A percentile compares a stretch with the other conserved stretches of the same genome.
phyloP scores from a whole-genome alignment of 371 early-diverging fungal species.

The Dinochytrium kinnereticum region DNA sequence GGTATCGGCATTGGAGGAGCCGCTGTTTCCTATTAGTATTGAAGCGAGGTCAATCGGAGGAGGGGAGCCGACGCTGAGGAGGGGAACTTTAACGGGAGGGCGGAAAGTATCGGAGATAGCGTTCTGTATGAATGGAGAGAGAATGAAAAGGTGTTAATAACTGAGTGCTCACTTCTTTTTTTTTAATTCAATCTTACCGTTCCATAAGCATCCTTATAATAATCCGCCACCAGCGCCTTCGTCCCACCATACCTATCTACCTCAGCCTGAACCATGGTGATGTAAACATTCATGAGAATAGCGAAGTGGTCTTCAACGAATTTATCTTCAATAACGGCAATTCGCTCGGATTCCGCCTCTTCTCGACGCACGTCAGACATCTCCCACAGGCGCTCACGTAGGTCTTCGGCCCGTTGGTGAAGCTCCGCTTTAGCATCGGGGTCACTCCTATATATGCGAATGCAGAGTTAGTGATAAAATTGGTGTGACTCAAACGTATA shows the following conservation, averaged over 20 bases:
- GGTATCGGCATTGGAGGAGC: background rate
- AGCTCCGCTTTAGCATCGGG: conserved; percentile 61
- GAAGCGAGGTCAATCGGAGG: conserved; percentile 48
- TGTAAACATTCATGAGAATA: conserved; percentile 52
- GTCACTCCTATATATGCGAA: conserved; percentile 42
- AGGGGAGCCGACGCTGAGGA: conserved; percentile 28
- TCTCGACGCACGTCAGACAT: conserved; percentile 59
- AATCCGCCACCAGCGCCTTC: conserved; percentile 51
- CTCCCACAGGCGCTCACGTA: conserved; percentile 62
- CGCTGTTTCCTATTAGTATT: conserved; percentile 8
- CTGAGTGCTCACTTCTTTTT: background rate
- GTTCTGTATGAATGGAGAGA: background rate
- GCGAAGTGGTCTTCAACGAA: conserved; percentile 64
- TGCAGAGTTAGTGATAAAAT: background rate
- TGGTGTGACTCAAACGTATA: no score
- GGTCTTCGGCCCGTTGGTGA: conserved; percentile 62
- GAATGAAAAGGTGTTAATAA: background rate
- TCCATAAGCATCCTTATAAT: conserved; percentile 52
- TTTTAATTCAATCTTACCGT: conserved; percentile 37
- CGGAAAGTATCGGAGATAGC: conserved; percentile 31
- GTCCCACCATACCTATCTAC: conserved; percentile 54
- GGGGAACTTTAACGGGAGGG: conserved; percentile 36
- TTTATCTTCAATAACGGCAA: conserved; percentile 55
- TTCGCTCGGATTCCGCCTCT: conserved; percentile 58
- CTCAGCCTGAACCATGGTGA: conserved; percentile 60